These are phyloP conservation scores for Calonectria leucothoes DNA, from an alignment of 2,329 filamentous ascomycete species.

Conservation along the genomic window DNA sequence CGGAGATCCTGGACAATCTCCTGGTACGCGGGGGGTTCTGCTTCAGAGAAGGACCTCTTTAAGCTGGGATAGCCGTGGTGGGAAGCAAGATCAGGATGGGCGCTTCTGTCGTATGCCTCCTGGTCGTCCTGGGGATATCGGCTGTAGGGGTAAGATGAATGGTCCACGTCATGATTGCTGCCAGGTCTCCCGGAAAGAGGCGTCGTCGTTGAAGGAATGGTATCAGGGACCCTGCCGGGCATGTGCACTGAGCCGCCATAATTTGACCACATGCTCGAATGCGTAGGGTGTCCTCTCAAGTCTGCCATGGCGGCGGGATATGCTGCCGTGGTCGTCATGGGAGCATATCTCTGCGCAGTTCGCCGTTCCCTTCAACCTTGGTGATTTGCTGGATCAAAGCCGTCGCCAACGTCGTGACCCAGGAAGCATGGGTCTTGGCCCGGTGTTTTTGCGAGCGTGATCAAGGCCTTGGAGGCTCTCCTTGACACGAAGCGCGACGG, in stretches of 20 bases:
- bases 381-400: constrained; percentile 36
- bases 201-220: constrained; percentile 59
- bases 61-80: constrained; percentile 67
- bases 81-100: constrained; percentile 58
- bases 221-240: constrained; percentile 61
- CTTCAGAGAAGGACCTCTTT: constrained; percentile 68
- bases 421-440: constrained; percentile 36
- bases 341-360: constrained; percentile 57
- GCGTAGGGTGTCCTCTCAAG: constrained; percentile 69
- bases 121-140: constrained; percentile 67
- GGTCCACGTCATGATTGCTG: constrained; percentile 63
- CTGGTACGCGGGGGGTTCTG: constrained; percentile 66
- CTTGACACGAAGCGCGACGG: constrained; percentile 29
- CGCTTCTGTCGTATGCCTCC: constrained; percentile 65
- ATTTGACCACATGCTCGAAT: constrained; percentile 68
- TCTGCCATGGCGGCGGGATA: constrained; percentile 73
- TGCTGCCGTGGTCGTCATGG: constrained; percentile 71
- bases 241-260: constrained; percentile 67
- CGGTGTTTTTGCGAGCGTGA: constrained; percentile 15
- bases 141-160: constrained; percentile 62
- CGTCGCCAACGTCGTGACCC: constrained; percentile 36
- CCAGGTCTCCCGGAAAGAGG: constrained; percentile 63
- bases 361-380: constrained; percentile 38
- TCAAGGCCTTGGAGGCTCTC: constrained; percentile 23
- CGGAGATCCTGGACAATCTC: constrained; percentile 72